Base-by-base conservation (phyloP, 2,329 filamentous ascomycete species). In the Orbilia blumenaviensis region DNA sequence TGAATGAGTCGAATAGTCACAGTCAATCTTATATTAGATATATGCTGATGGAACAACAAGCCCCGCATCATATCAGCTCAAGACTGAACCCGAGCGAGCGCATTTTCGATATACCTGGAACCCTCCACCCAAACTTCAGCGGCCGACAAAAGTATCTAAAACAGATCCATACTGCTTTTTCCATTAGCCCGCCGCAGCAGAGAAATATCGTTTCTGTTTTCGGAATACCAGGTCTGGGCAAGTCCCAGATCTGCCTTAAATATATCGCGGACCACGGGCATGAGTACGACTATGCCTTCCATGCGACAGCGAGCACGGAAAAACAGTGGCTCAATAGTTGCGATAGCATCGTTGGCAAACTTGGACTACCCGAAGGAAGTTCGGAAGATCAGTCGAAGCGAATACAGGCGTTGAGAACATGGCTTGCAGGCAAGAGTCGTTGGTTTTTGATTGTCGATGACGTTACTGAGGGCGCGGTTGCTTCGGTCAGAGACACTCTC, bases 361-460 rank as follows among this genome's bases (percentile, higher is more conserved):
- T 61, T 3, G 16, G n/a, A 6, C 23, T 61, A 9, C 56, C 56
- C 7, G 56, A 61, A 8, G 25, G 12, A 16, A 8, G 16, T 1
- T 27, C 1, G 7, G 21, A 25, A 21, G 56, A 61, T 12, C 4
- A 21, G n/a, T 14, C 18, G 3, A 18, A 44, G 10, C 12, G 21
- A 8, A 38, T 14, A n/a, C n/a, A 38, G 7, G 56, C 38, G 16
- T 14, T 61, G 38, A 61, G 23, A 44, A 21, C 12, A 9, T 61
- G 56, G 56, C 36, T 61, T 10, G 41, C 56, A 3, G 36, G 3
- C 6, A 27, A 8, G 7, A 10, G 6, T 1, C 10, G 21, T 3
- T 61, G 56, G 56, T 12, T 61, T 2, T 8, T 61, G 4, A 23
- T 61, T 25, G 29, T 61, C 32, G 56, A 61, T n/a, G 56, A 61